A percentile compares a stretch with the other conserved stretches of the same genome.
phyloP scores from a whole-genome alignment of 2,329 filamentous ascomycete genomes.

The Pseudopithomyces chartarum region DNA sequence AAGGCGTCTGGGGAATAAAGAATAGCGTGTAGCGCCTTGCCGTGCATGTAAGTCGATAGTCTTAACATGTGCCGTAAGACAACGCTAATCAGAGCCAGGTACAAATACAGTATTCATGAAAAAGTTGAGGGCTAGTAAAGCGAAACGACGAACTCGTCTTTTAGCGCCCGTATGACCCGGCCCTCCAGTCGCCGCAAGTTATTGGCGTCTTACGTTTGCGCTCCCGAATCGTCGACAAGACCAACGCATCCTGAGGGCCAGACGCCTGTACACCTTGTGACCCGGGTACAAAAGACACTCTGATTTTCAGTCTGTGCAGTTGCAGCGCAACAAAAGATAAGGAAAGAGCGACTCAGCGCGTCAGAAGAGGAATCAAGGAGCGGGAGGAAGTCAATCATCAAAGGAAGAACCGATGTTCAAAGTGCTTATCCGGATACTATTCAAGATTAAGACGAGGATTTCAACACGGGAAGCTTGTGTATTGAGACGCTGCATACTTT shows the following conservation, averaged over 20 bases:
- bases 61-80: background rate
- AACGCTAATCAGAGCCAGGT: background rate
- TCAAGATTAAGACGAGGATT: background rate
- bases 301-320: background rate
- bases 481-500: too few species aligned
- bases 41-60: background rate
- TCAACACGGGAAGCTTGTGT: too few species aligned
- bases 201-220: too few species aligned
- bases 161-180: too few species aligned
- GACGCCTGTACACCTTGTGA: too few species aligned
- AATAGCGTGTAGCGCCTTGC: background rate
- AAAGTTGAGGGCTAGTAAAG: too few species aligned
- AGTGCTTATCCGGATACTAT: background rate
- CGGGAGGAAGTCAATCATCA: background rate
- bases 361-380: background rate
- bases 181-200: too few species aligned
- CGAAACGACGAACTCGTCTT: too few species aligned
- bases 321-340: background rate
- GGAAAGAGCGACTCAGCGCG: background rate
- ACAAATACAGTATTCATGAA: background rate
- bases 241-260: too few species aligned
- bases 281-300: too few species aligned
- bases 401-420: background rate
- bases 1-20: slow-evolving; percentile 8
- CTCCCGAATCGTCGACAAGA: too few species aligned